phyloP scores from a whole-genome alignment of 108 stramenopile species.

The Nannochloropsis gaditana region DNA sequence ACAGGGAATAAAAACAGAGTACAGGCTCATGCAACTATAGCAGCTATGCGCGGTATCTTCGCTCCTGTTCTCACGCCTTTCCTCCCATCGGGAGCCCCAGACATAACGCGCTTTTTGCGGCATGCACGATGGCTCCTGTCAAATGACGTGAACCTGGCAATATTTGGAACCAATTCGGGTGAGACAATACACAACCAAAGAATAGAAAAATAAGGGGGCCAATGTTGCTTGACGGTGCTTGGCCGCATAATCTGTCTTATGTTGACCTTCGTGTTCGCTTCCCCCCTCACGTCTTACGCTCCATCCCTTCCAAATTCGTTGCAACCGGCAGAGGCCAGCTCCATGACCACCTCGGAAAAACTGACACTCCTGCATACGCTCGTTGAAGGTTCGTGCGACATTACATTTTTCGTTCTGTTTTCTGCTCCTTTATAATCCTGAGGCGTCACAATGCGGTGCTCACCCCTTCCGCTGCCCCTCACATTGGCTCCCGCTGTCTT shows the following conservation, averaged over 20 bases:
- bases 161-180: background rate
- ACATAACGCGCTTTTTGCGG: background rate
- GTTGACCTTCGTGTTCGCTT: background rate
- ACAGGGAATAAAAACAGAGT: no score
- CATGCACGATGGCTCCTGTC: conserved; percentile 3
- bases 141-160: background rate
- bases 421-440: background rate
- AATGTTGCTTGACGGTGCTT: background rate
- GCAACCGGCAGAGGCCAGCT: background rate
- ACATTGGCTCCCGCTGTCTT: background rate
- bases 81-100: background rate
- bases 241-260: background rate
- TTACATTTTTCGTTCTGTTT: background rate
- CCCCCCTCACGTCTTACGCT: background rate
- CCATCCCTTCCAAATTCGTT: background rate
- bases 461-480: background rate
- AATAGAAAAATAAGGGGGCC: background rate
- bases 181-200: background rate
- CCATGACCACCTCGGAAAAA: conserved; percentile 2
- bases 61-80: conserved; percentile 13
- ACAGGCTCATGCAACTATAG: no score
- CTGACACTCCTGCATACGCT: background rate
- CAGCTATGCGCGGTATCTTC: background rate
- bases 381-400: background rate
- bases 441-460: background rate